phyloP scores from a whole-genome alignment of 345 rosid species.

The Cardamine chenopodiifolia region DNA sequence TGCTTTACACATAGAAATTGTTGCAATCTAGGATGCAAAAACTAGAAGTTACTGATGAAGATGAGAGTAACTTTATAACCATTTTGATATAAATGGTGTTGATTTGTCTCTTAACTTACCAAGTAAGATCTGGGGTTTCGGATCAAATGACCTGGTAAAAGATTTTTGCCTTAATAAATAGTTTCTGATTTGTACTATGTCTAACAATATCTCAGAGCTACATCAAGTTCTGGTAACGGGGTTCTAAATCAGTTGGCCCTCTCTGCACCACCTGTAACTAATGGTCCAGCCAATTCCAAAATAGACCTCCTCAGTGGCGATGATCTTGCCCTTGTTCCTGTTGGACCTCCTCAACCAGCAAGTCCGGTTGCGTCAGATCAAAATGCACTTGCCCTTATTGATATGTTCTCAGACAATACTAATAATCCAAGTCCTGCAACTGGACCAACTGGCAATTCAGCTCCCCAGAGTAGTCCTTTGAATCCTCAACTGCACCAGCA shows the following conservation, averaged over 20 bases:
- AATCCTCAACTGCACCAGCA: conserved; percentile 69
- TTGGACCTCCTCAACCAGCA: conserved; percentile 62
- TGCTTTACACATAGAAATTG: conserved; percentile 1
- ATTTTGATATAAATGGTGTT: conserved; percentile 4
- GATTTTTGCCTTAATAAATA: conserved; percentile 1
- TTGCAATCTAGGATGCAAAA: conserved; percentile 22
- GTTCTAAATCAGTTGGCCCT: conserved; percentile 71
- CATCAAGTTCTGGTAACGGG: conserved; percentile 59
- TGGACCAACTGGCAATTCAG: conserved; percentile 50
- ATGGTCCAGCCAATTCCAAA: conserved; percentile 69
- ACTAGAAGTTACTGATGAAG: conserved; percentile 6
- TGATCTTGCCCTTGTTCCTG: conserved; percentile 77
- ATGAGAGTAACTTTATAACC: neutral
- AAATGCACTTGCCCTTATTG: conserved; percentile 86
- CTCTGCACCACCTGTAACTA: conserved; percentile 79
- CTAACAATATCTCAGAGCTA: conserved; percentile 51
- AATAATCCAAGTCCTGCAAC: conserved; percentile 55
- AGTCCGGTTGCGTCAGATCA: conserved; percentile 65
- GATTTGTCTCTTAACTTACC: conserved; percentile 5
- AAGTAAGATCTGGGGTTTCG: conserved; percentile 12
- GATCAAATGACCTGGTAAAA: conserved; percentile 19
- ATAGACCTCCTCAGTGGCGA: conserved; percentile 98
- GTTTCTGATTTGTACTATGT: conserved; percentile 25
- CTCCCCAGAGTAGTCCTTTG: conserved; percentile 53
- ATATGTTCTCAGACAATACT: conserved; percentile 71